phyloP scores from a whole-genome alignment of 2,329 filamentous ascomycete genomes.

The Fonsecaea pedrosoi region DNA sequence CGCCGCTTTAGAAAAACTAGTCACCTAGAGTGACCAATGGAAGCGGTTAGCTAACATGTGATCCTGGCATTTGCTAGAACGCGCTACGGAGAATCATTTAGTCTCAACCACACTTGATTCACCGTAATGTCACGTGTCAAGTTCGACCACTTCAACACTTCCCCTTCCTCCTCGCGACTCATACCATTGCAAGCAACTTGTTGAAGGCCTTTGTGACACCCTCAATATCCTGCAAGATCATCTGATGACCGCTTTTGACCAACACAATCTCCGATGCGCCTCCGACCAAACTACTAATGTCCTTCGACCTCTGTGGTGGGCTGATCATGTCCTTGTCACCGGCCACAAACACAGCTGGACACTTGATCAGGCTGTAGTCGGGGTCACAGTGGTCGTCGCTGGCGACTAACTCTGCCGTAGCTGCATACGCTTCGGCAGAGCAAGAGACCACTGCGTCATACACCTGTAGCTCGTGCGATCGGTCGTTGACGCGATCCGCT shows the following conservation, averaged over 20 bases:
- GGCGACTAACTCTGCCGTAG: constrained; percentile 44
- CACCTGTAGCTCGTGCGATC: constrained; percentile 37
- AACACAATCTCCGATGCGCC: constrained; percentile 31
- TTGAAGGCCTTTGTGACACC: constrained; percentile 25
- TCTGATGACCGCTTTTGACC: constrained; percentile 34
- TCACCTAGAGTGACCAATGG: not conserved
- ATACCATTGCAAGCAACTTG: constrained; percentile 18
- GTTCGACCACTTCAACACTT: too few species aligned
- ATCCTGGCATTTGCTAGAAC: not conserved
- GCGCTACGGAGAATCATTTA: not conserved
- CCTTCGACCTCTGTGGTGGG: constrained; percentile 41
- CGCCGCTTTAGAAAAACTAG: not conserved
- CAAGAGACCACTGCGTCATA: constrained; percentile 44
- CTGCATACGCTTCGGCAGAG: constrained; percentile 45
- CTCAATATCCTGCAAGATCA: constrained; percentile 33
- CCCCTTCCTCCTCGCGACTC: not conserved
- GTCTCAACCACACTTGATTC: not conserved
- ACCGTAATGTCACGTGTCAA: not conserved
- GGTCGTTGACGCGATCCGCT: constrained; percentile 37
- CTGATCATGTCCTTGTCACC: constrained; percentile 46
- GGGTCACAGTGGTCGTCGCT: constrained; percentile 44
- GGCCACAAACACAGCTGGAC: constrained; percentile 43
- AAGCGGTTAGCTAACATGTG: not conserved
- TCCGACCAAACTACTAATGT: constrained; percentile 42
- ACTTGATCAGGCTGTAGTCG: constrained; percentile 43